phyloP scores from a whole-genome alignment of 805 yeast genomes.

The Saturnispora halmiae region DNA sequence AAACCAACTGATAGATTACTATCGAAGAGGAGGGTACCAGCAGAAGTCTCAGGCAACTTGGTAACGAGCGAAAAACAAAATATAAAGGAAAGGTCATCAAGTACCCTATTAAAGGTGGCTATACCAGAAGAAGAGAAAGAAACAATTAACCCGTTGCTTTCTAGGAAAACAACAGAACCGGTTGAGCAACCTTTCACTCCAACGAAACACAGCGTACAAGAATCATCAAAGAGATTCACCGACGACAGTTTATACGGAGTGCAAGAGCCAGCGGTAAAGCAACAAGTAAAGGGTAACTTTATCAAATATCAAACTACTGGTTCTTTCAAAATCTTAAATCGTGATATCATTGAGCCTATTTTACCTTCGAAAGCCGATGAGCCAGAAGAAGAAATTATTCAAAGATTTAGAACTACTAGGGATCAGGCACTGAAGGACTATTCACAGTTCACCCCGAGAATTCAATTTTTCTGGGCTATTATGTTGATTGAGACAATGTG shows the following conservation, averaged over 20 bases:
- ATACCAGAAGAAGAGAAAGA: not conserved
- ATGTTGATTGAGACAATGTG: conserved; percentile 41
- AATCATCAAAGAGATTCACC: conserved; percentile 5
- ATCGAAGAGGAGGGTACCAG: conserved; percentile 6
- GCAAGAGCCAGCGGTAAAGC: not conserved
- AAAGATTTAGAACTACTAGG: conserved; percentile 25
- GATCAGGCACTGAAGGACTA: conserved; percentile 30
- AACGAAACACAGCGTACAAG: too few relatives aligned
- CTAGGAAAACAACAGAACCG: not conserved
- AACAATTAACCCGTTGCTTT: too few relatives aligned
- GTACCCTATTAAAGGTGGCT: not conserved
- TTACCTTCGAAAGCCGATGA: conserved; percentile 26
- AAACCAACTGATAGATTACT: not conserved
- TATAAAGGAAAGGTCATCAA: not conserved
- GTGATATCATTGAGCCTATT: conserved; percentile 24
- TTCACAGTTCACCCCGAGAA: conserved; percentile 34
- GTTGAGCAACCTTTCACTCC: not conserved
- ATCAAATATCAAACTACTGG: conserved; percentile 14
- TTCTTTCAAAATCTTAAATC: conserved; percentile 18
- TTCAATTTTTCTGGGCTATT: conserved; percentile 61
- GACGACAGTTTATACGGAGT: conserved; percentile 5
- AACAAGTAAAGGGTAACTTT: not conserved
- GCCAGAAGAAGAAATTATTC: conserved; percentile 19
- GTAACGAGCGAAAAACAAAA: not conserved
- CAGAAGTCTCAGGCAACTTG: not conserved